Base-by-base conservation (phyloP, 371 early-diverging fungal species). In the Mucor racemosus region DNA sequence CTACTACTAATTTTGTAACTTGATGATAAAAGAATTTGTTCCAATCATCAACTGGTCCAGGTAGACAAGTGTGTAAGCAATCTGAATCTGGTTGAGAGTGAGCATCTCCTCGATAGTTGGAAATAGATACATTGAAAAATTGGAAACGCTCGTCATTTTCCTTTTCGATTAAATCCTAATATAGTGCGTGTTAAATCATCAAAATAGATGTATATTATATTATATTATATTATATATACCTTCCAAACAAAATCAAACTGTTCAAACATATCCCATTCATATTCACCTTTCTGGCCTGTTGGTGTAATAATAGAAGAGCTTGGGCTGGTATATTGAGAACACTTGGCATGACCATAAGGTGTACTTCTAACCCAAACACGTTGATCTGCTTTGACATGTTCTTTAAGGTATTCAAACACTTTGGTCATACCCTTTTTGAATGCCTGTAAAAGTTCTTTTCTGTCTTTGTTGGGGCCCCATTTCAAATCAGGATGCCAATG, bases 261-360 rank as follows among this genome's bases (percentile, higher is more conserved):
- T 36, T 69, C 69, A 40, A 80, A 71, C 69, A 80, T 72, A 40
- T 80, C 75, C 81, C 81, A 80, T 61, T 80, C 78, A 33, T 77
- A 77, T 59, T 77, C 77, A 4, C 72, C 72, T 33, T 63, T 44
- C 54, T 65, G 21, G 0, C 74, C 72, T 15, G 67, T 69, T 3
- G 78, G 78, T 31, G 58, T 62, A 1, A 62, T 48, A 40, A 54
- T 10, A 61, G 54, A 11, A 44, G 56, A 10, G 54, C 61, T 42
- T 17, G 71, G 81, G 21, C 60, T 35, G 8, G 62, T 70, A 60
- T 76, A 80, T 56, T 73, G 74, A 39, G 76, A 76, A 41, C 81
- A 80, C 17, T 74, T 65, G 3, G 65, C 73, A 44, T 80, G 81
- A 0, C 81, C 81, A 59, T 72, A 80, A 9, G 81, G 81, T 17